These are phyloP conservation scores for Populus deltoides DNA, from an alignment of 345 rosid species.

Conservation along the genomic window DNA sequence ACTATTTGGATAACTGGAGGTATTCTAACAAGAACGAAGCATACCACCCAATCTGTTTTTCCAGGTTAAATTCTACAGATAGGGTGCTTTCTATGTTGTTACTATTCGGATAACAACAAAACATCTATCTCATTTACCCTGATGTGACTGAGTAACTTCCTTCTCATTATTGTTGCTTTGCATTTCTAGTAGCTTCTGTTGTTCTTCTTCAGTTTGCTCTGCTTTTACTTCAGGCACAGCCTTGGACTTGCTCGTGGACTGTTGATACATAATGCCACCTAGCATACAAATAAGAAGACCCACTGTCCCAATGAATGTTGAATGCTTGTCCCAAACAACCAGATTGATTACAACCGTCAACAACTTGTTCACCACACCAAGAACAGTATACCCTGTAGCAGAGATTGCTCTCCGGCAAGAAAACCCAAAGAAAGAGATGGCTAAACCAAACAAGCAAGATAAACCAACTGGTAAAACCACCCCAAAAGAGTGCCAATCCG, in stretches of 20 bases:
- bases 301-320: constrained; percentile 66
- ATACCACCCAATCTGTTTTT: neutral
- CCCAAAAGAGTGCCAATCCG: constrained; percentile 71
- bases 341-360: constrained; percentile 85
- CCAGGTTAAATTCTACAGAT: neutral
- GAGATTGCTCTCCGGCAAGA: constrained; percentile 92
- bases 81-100: neutral
- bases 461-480: constrained; percentile 84
- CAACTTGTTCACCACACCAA: constrained; percentile 91
- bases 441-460: constrained; percentile 80
- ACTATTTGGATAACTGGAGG: neutral
- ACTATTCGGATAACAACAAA: neutral
- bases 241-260: constrained; percentile 69
- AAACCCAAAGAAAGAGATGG: constrained; percentile 96
- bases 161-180: constrained; percentile 33
- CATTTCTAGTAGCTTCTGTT: constrained; percentile 73
- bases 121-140: constrained; percentile 4
- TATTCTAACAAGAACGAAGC: neutral
- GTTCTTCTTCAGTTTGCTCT: constrained; percentile 58
- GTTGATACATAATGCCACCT: constrained; percentile 93
- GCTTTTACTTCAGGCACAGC: constrained; percentile 39
- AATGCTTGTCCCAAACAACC: constrained; percentile 92
- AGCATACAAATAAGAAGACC: constrained; percentile 88
- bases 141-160: constrained; percentile 25
- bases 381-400: constrained; percentile 97